Conservation (phyloP, 2,329 filamentous ascomycete species). For the Fusarium newnesense region DNA sequence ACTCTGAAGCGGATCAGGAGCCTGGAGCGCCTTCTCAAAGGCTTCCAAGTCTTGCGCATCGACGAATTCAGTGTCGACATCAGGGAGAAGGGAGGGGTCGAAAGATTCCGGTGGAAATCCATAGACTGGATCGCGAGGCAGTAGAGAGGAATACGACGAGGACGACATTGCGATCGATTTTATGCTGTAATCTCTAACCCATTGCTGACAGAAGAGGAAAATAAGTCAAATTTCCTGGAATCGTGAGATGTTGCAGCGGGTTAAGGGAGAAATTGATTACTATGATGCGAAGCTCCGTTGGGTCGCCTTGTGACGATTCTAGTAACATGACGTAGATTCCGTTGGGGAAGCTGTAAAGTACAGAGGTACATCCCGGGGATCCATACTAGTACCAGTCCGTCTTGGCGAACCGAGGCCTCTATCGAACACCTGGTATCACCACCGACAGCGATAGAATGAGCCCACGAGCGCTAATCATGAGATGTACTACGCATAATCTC, state of each 20-base stretch:
- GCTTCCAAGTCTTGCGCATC: slow-evolving; percentile 76
- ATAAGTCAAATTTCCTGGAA: neutral
- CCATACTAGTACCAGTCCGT: slow-evolving; percentile 21
- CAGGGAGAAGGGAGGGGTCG: slow-evolving; percentile 78
- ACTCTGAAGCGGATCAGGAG: slow-evolving; percentile 78
- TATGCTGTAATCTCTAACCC: slow-evolving; percentile 20
- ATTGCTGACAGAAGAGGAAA: slow-evolving; percentile 14
- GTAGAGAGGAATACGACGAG: slow-evolving; percentile 36
- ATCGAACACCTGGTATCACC: slow-evolving; percentile 34
- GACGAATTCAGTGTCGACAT: slow-evolving; percentile 82
- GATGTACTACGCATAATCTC: neutral
- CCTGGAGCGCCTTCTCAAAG: slow-evolving; percentile 84
- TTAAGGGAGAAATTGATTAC: slow-evolving; percentile 24
- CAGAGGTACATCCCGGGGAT: slow-evolving; percentile 7
- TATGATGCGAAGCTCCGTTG: slow-evolving; percentile 32
- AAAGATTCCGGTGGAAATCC: slow-evolving; percentile 73
- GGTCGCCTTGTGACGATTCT: slow-evolving; percentile 40
- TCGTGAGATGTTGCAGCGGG: slow-evolving; percentile 3
- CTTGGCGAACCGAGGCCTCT: slow-evolving; percentile 22
- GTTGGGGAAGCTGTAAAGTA: slow-evolving; percentile 42
- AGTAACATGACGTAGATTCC: slow-evolving; percentile 46
- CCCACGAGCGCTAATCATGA: neutral
- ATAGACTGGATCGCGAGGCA: slow-evolving; percentile 51
- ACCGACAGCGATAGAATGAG: slow-evolving; percentile 8
- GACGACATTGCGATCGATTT: slow-evolving; percentile 39